Base-by-base conservation (phyloP, 1,284 basidiomycete genomes). In the Boletus semigastroideus region DNA sequence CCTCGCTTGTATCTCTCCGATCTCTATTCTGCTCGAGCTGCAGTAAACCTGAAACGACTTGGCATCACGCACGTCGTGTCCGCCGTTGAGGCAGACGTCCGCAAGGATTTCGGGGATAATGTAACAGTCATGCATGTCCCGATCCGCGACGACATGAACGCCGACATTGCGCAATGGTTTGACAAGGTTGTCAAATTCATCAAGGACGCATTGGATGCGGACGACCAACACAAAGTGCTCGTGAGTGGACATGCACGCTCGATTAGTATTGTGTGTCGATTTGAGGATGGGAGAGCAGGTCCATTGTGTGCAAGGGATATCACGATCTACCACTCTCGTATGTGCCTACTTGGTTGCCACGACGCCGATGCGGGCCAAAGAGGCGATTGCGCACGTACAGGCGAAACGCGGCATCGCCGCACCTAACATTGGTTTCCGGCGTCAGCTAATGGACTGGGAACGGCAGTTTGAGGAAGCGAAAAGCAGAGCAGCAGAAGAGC, bases 241-340 rank as follows among this genome's bases (percentile, higher is more conserved):
- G 87, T 89, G 50, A 66, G 66, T 67, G 44, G n/a, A 60, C 54
- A 79, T 69, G 31, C 25, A 10, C 31, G 45, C 33, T 25, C 4
- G 20, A 71, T 78, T 50, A 71, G 80, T 42, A 76, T 82, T 17
- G 25, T 28, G 11, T n/a, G 38, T 41, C 41, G 48, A 47, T 52
- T 38, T 37, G 31, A 49, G 33, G 42, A 52, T 25, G 45, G 14
- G 25, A 27, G 34, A 4, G 42, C 39, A 83, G 82, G 78, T 84
- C 11, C 92, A 95, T 69, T 94, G 92, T 70, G 76, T 86, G 48
- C 85, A 89, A 64, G 92, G 92, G 48, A 79, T 93, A 54, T 90
- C 86, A 65, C 79, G 92, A 44, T 88, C 85, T 61, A 83, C 90
- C 8, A 90, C 86, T 13, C 80, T 94, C 49, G 87, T 92, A 12